Percentiles rank a stretch among this genome's conserved stretches.
Conservation (phyloP, 208 protist genomes). For the Trichomonas vaginalis region DNA sequence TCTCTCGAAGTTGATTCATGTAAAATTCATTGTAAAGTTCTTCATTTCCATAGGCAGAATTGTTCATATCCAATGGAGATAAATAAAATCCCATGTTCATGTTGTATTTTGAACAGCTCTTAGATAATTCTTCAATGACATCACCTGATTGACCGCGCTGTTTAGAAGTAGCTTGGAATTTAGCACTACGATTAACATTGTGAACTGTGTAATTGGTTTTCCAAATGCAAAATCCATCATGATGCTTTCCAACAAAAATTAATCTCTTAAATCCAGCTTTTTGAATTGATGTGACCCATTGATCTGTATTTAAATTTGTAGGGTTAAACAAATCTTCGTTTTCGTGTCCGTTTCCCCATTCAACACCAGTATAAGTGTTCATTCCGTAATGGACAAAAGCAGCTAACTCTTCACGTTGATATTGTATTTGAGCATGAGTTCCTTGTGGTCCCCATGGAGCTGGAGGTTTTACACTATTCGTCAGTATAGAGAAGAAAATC, state of each 20-base stretch:
- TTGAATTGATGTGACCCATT: neutral
- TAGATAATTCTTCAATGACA: neutral
- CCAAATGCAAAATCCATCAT: neutral
- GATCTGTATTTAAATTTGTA: neutral
- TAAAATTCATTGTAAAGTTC: neutral
- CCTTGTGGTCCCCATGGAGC: neutral
- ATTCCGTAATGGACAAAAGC: neutral
- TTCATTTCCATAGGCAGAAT: neutral
- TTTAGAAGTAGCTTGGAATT: neutral
- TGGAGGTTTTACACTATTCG: neutral
- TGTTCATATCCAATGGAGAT: neutral
- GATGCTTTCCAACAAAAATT: neutral
- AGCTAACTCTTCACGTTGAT: neutral
- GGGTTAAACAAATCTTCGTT: neutral
- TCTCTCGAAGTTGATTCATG: neutral
- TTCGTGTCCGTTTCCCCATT: neutral
- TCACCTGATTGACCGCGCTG: neutral
- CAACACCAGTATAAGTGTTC: neutral
- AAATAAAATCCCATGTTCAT: neutral
- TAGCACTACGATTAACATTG: neutral
- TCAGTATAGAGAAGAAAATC: no score
- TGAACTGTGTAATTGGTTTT: neutral
- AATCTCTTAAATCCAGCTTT: neutral
- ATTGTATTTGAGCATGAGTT: neutral
- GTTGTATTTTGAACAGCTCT: neutral